Evolutionary conservation across 2,329 filamentous ascomycete genomes (phyloP).

Genomic region (Monilinia vaccinii-corymbosi): DNA sequence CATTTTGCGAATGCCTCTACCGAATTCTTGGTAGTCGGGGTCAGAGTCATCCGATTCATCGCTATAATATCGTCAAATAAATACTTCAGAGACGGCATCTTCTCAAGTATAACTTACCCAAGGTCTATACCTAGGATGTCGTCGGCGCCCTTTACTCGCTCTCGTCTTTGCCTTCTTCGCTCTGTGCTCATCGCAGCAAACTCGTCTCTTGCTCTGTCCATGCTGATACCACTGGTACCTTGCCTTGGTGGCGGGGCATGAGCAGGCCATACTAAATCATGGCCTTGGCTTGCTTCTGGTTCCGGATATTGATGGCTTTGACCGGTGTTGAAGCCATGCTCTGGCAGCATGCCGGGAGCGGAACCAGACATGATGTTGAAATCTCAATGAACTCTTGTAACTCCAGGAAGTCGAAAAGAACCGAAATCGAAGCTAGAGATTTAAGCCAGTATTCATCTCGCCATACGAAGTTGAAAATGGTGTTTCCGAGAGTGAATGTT

Average conservation of each 20-base stretch:
- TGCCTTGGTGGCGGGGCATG: background rate
- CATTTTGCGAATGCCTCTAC: slow-evolving; percentile 33
- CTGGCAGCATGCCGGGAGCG: background rate
- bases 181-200: slow-evolving; percentile 7
- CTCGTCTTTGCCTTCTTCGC: slow-evolving; percentile 10
- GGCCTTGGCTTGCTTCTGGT: slow-evolving; percentile 11
- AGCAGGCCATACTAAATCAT: slow-evolving; percentile 3
- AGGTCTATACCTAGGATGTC: slow-evolving; percentile 8
- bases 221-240: background rate
- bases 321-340: background rate
- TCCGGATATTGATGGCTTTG: slow-evolving; percentile 13
- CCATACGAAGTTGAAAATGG: background rate
- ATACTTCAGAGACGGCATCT: background rate
- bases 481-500: background rate
- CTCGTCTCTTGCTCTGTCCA: slow-evolving; percentile 8
- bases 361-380: background rate
- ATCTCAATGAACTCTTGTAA: no score
- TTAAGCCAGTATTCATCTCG: background rate
- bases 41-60: slow-evolving; percentile 28
- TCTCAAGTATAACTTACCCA: background rate
- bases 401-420: background rate
- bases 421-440: background rate
- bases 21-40: slow-evolving; percentile 35
- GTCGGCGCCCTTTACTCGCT: background rate
- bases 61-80: background rate